Conservation (phyloP, 139 green algal species). For the Dunaliella sp. region DNA sequence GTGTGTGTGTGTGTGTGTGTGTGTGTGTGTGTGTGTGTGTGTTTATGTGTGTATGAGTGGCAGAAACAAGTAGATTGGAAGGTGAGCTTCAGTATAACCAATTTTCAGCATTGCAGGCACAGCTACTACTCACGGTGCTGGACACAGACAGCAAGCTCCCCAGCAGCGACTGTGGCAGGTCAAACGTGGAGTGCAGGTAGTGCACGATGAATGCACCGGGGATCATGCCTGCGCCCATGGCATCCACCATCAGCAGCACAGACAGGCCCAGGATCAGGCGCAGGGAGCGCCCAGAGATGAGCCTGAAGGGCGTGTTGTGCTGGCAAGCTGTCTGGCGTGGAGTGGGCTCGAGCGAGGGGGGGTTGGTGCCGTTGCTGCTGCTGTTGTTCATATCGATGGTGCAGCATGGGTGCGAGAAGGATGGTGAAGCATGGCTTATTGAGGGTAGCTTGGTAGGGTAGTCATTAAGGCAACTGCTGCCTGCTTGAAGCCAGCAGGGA, state of each 20-base stretch:
- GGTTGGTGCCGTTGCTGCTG: neutral
- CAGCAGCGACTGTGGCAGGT: neutral
- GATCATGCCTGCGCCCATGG: slow-evolving; percentile 12
- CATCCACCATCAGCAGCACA: neutral
- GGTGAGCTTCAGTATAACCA: neutral
- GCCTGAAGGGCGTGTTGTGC: too few relatives aligned
- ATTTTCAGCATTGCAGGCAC: neutral
- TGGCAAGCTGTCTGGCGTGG: too few relatives aligned
- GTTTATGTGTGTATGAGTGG: neutral
- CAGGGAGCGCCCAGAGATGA: neutral
- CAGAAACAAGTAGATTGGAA: neutral
- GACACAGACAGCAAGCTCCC: slow-evolving; percentile 24
- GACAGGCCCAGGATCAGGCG: neutral
- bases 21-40: neutral
- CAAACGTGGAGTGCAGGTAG: slow-evolving; percentile 12
- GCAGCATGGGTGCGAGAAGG: too few relatives aligned
- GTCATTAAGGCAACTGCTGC: too few relatives aligned
- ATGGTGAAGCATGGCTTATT: too few relatives aligned
- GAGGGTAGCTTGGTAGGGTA: too few relatives aligned
- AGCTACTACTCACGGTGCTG: slow-evolving; percentile 7
- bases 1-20: neutral
- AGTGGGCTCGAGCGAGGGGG: too few relatives aligned
- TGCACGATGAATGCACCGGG: slow-evolving; percentile 25
- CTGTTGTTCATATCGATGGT: neutral
- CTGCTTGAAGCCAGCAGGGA: too few relatives aligned